Percentiles rank a stretch among this genome's conserved stretches.
These are phyloP conservation scores for Penicillium coprophilum DNA, from an alignment of 495 filamentous ascomycete species.

Conservation along the genomic window DNA sequence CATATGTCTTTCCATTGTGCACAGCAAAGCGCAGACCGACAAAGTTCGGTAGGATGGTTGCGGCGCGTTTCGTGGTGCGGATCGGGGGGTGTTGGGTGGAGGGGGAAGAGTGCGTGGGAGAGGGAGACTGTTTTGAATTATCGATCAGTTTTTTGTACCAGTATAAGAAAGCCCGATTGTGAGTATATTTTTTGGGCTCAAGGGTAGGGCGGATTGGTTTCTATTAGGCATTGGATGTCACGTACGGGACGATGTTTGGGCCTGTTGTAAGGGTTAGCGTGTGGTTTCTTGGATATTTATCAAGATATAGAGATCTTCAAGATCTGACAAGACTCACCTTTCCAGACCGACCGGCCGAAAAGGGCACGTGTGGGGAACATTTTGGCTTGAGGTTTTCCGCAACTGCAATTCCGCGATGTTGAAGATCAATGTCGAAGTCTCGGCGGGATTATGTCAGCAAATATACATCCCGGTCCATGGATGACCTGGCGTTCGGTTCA, in stretches of 20 bases:
- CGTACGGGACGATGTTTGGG: conserved; percentile 57
- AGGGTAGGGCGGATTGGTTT: neutral
- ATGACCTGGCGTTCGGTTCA: neutral
- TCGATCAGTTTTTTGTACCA: conserved; percentile 3
- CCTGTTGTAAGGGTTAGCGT: conserved; percentile 38
- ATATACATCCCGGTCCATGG: neutral
- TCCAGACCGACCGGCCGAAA: conserved; percentile 69
- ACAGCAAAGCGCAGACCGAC: conserved; percentile 91
- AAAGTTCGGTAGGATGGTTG: conserved; percentile 95
- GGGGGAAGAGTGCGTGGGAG: conserved; percentile 46
- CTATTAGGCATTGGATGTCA: conserved; percentile 10
- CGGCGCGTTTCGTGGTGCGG: conserved; percentile 81
- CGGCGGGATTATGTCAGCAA: conserved; percentile 23
- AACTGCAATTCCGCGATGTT: conserved; percentile 21
- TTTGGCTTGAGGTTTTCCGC: conserved; percentile 25
- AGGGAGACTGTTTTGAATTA: conserved; percentile 34
- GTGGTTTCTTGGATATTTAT: neutral
- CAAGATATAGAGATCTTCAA: neutral
- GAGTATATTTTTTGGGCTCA: neutral
- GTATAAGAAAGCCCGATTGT: neutral
- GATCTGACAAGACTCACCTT: conserved; percentile 49
- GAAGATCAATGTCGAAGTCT: conserved; percentile 20
- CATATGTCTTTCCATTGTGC: conserved; percentile 92
- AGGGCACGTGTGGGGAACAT: conserved; percentile 65
- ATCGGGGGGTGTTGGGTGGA: conserved; percentile 68